Percentiles rank a stretch among this genome's conserved stretches.
Conservation (phyloP, 306 rosid genomes). For the Lathyrus aphaca region DNA sequence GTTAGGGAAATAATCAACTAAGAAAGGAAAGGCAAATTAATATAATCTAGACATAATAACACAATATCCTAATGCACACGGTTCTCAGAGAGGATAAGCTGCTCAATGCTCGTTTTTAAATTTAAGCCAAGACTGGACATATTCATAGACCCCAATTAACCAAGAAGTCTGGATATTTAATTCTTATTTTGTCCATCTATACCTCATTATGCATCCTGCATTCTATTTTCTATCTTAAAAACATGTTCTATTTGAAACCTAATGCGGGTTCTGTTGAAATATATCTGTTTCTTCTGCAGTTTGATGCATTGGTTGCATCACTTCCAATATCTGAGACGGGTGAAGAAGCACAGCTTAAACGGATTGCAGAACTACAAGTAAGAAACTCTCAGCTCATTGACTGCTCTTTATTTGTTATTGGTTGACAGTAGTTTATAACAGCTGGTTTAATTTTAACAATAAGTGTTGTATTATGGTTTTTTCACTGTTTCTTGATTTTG, state of each 20-base stretch:
- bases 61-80: too few species aligned
- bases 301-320: constrained; percentile 82
- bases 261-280: constrained; percentile 24
- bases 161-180: neutral
- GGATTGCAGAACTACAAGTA: constrained; percentile 88
- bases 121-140: neutral
- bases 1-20: too few species aligned
- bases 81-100: constrained; percentile 16
- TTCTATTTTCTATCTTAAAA: neutral
- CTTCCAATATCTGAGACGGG: constrained; percentile 79
- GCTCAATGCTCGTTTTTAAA: neutral
- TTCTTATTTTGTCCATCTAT: neutral
- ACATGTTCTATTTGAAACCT: neutral
- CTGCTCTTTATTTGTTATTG: constrained; percentile 12
- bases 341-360: constrained; percentile 78
- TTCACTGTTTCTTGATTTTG: constrained; percentile 23
- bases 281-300: constrained; percentile 50
- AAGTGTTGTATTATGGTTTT: neutral
- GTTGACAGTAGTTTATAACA: neutral
- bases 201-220: neutral
- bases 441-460: neutral
- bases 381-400: constrained; percentile 17
- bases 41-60: too few species aligned
- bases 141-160: neutral
- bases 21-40: too few species aligned